Evolutionary conservation across 164 flowering plant genomes (phyloP), one percentile per base, ranked within the genome.

Genomic region (Stephania cephalantha): DNA sequence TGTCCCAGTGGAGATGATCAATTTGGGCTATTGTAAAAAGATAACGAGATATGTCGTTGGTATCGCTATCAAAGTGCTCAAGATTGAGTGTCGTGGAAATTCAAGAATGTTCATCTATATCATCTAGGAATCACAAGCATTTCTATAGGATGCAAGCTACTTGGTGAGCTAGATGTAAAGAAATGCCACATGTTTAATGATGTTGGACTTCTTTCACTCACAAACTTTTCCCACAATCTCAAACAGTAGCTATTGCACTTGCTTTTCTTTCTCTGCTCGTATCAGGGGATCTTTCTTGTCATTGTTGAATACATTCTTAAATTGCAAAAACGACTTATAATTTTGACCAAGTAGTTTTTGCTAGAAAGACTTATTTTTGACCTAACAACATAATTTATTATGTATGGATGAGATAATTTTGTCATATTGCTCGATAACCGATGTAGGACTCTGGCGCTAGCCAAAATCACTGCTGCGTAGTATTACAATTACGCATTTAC

Each of bases 401-500:
- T 77, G 73, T 72, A 11, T 71, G 55, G 78, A 79, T 93, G n/a
- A 94, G 98, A 90, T 94, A 75, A 94, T 88, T 75, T 75, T 94
- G 81, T 94, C 98, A 9, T 88, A 88, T 69, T 89, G 86, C 74
- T 87, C 92, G 8, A 87, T 94, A 9, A 87, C 95, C 3, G 95
- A 94, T 74, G 84, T 89, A 58, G 97, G 98, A 31, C 83, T 6
- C 74, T 92, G 80, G 84, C 95, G 58, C 87, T 94, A 22, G 92
- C 92, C 72, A 89, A 90, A 84, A 83, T 94, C 73, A 84, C 94
- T 76, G 94, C 80, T 94, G 50, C 95, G 91, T 74, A 87, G 81
- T 83, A 74, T 94, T 77, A 90, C 90, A 2, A 78, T 94, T 22
- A 79, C 92, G 85, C 93, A 94, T 73, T 18, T 87, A 74, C 79